Evolutionary conservation across 139 green algal species (phyloP).

Genomic region (Diplosphaera chodatii): DNA sequence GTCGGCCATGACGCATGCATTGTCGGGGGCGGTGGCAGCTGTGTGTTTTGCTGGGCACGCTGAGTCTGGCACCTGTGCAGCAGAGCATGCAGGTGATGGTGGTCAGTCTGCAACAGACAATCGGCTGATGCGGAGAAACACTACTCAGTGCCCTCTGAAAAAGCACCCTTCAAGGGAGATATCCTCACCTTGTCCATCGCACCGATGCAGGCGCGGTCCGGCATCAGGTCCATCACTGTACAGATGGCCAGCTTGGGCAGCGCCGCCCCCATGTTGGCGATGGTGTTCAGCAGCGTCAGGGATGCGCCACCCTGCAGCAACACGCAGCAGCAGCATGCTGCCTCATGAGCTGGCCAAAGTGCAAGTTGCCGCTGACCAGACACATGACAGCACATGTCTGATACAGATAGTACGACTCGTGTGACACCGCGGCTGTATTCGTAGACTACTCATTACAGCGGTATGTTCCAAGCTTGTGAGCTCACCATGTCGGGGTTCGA

Average conservation of each 20-base stretch:
- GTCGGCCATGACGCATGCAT: slow-evolving; percentile 29
- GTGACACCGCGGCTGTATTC: too few species aligned
- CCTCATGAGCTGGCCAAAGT: too few species aligned
- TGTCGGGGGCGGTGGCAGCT: neutral
- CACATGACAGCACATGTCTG: too few species aligned
- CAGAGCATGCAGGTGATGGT: too few species aligned
- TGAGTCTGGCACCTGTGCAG: neutral
- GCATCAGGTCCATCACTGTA: slow-evolving; percentile 39
- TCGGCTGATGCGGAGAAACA: too few species aligned
- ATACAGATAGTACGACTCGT: too few species aligned
- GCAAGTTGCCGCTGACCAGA: too few species aligned
- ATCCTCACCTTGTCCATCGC: neutral
- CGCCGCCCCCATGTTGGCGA: slow-evolving; percentile 85
- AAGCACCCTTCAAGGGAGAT: too few species aligned
- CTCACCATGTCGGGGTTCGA: slow-evolving; percentile 39
- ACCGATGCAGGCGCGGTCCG: slow-evolving; percentile 11
- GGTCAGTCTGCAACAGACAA: too few species aligned
- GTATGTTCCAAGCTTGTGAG: neutral
- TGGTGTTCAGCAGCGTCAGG: slow-evolving; percentile 93
- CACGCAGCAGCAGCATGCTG: too few species aligned
- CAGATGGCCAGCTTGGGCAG: slow-evolving; percentile 71
- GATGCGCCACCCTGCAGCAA: slow-evolving; percentile 73
- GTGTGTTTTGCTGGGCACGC: slow-evolving; percentile 9
- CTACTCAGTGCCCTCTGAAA: too few species aligned
- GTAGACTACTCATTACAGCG: too few species aligned